A percentile compares a stretch with the other conserved stretches of the same genome.
Conservation (phyloP, 1,284 basidiomycete genomes). For the Ceratobasidium theobromae region DNA sequence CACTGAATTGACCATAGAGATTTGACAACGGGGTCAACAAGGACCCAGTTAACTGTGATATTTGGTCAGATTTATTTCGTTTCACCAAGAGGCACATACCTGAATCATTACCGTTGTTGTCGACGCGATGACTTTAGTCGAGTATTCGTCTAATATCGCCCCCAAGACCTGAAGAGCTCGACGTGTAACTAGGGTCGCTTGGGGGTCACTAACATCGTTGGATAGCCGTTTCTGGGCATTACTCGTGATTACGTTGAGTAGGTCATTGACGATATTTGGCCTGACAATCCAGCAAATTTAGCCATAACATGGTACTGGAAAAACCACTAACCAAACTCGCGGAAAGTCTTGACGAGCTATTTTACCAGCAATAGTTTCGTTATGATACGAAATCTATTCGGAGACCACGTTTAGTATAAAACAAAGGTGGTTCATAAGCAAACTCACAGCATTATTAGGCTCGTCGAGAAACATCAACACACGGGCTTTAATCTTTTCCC, state of each 20-base stretch:
- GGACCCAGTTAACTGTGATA: slow-evolving; percentile 11
- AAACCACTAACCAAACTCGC: slow-evolving; percentile 54
- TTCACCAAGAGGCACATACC: slow-evolving; percentile 26
- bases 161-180: slow-evolving; percentile 64
- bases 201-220: slow-evolving; percentile 48
- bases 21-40: slow-evolving; percentile 46
- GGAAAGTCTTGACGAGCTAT: slow-evolving; percentile 74
- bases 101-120: slow-evolving; percentile 61
- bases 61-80: slow-evolving; percentile 6
- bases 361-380: slow-evolving; percentile 66
- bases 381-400: slow-evolving; percentile 68
- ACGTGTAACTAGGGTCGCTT: slow-evolving; percentile 56
- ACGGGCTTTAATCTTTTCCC: slow-evolving; percentile 58
- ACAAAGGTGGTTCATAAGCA: slow-evolving; percentile 17
- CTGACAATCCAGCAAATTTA: slow-evolving; percentile 46
- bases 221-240: slow-evolving; percentile 54
- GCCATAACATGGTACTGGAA: slow-evolving; percentile 26
- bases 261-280: slow-evolving; percentile 60
- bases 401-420: slow-evolving; percentile 10
- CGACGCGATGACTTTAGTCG: slow-evolving; percentile 62
- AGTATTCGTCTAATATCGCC: slow-evolving; percentile 66
- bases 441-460: slow-evolving; percentile 63
- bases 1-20: slow-evolving; percentile 60
- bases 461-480: slow-evolving; percentile 68
- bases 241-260: slow-evolving; percentile 56